Evolutionary conservation across 2,329 filamentous ascomycete species (phyloP).

Genomic region (Pyrenochaeta sp.): DNA sequence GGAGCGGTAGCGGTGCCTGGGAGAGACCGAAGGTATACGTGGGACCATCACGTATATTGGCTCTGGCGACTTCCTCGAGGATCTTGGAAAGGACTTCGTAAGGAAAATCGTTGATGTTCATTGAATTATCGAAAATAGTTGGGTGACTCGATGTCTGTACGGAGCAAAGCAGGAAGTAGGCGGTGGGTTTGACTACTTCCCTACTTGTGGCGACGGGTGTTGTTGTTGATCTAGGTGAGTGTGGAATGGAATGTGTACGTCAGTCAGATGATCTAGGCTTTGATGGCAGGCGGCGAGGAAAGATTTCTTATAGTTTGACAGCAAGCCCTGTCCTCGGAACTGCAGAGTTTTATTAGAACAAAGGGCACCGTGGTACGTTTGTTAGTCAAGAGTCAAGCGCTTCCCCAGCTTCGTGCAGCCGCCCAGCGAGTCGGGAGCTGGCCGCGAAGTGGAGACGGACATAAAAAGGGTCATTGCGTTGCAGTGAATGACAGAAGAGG

Average conservation of each 20-base stretch:
- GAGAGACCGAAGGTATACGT: conserved; percentile 63
- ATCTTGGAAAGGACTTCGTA: conserved; percentile 62
- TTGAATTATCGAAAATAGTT: conserved; percentile 37
- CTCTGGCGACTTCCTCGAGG: conserved; percentile 57
- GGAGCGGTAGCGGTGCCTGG: conserved; percentile 57
- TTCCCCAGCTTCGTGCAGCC: conserved; percentile 35
- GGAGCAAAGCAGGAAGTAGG: conserved; percentile 15
- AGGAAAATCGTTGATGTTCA: conserved; percentile 61
- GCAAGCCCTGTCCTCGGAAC: conserved; percentile 10
- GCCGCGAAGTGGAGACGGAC: conserved; percentile 31
- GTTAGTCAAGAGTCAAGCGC: conserved; percentile 43
- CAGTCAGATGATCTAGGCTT: conserved; percentile 22
- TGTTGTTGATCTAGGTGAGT: conserved; percentile 16
- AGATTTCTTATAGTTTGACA: conserved; percentile 38
- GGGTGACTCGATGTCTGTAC: conserved; percentile 22
- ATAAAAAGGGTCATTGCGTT: conserved; percentile 28
- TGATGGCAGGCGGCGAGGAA: conserved; percentile 11
- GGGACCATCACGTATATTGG: conserved; percentile 58
- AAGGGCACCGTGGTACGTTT: conserved; percentile 38
- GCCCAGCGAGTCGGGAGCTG: conserved; percentile 36
- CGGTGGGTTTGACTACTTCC: conserved; percentile 11
- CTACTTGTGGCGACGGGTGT: conserved; percentile 11
- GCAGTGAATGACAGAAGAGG: conserved; percentile 32
- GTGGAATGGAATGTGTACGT: conserved; percentile 15
- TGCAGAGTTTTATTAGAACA: conserved; percentile 41